A percentile compares a stretch with the other conserved stretches of the same genome.
phyloP scores from a whole-genome alignment of 306 rosid genomes.

The Acmispon strigosus region DNA sequence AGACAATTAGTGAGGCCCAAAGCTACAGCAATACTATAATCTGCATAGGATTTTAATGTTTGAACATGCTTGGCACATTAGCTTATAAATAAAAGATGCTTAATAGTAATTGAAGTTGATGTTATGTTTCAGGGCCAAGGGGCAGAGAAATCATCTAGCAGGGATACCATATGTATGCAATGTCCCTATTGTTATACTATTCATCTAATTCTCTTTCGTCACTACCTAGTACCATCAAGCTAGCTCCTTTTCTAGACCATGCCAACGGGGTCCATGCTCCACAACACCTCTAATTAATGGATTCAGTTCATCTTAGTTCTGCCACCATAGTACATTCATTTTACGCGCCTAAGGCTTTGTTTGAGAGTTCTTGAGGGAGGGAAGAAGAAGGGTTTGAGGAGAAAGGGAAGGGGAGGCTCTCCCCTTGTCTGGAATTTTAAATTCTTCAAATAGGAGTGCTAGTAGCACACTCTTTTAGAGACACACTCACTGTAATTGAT shows the following conservation, averaged over 20 bases:
- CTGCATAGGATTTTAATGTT: conserved; percentile 16
- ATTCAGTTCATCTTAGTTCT: conserved; percentile 4
- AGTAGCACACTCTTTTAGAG: no score
- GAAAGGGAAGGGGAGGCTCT: no score
- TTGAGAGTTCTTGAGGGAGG: no score
- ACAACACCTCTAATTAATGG: conserved; percentile 4
- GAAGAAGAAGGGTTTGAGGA: no score
- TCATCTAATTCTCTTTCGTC: conserved; percentile 34
- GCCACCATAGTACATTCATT: background rate
- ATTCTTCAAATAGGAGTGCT: no score
- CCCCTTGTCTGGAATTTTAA: no score
- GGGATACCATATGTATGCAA: conserved; percentile 31
- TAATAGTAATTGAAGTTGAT: conserved; percentile 14
- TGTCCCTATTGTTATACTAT: conserved; percentile 39
- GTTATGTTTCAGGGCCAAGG: conserved; percentile 19
- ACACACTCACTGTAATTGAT: no score
- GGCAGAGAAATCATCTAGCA: conserved; percentile 31
- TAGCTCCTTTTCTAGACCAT: conserved; percentile 13
- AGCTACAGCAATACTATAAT: conserved; percentile 15
- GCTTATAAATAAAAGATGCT: conserved; percentile 21
- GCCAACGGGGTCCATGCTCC: conserved; percentile 34
- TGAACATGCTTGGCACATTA: conserved; percentile 28
- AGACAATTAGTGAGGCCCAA: conserved; percentile 26
- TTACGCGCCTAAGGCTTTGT: no score
- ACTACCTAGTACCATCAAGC: conserved; percentile 12